phyloP scores from a whole-genome alignment of 345 rosid genomes.

The Aquilaria sinensis region DNA sequence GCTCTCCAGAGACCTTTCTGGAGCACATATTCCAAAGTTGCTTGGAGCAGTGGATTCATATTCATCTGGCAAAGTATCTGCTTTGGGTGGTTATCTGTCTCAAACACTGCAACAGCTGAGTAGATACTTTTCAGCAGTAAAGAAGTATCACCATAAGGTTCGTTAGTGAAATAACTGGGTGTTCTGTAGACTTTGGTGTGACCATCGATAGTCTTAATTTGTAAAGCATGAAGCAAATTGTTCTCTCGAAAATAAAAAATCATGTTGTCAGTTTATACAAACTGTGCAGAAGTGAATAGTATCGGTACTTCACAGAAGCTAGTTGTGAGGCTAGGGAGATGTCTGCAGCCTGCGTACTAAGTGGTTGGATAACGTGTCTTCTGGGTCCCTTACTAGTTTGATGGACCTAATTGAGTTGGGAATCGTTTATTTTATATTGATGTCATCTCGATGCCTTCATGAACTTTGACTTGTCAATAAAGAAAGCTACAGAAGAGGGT shows the following conservation, averaged over 20 bases:
- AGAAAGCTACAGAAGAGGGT: too few species aligned
- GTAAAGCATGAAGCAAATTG: not conserved
- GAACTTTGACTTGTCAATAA: too few species aligned
- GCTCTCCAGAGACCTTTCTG: conserved; percentile 33
- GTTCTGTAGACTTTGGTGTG: not conserved
- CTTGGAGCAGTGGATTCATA: conserved; percentile 24
- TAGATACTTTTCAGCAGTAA: conserved; percentile 33
- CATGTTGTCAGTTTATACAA: not conserved
- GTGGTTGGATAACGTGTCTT: too few species aligned
- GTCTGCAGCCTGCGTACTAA: too few species aligned
- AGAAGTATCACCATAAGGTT: conserved; percentile 78
- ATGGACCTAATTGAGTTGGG: too few species aligned
- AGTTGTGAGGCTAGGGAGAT: not conserved
- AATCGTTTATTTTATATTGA: too few species aligned
- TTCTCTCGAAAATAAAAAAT: not conserved
- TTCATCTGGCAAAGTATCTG: conserved; percentile 18
- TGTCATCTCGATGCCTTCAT: too few species aligned
- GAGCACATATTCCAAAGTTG: conserved; percentile 28
- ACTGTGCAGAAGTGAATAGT: not conserved
- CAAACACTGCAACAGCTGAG: conserved; percentile 30
- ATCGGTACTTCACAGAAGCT: not conserved
- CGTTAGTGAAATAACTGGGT: conserved; percentile 6
- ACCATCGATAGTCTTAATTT: not conserved
- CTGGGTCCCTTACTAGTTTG: too few species aligned
- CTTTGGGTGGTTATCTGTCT: conserved; percentile 22